A percentile compares a stretch with the other conserved stretches of the same genome.
These are phyloP conservation scores for Cordyceps javanica DNA, from an alignment of 2,329 filamentous ascomycete species.

Conservation along the genomic window DNA sequence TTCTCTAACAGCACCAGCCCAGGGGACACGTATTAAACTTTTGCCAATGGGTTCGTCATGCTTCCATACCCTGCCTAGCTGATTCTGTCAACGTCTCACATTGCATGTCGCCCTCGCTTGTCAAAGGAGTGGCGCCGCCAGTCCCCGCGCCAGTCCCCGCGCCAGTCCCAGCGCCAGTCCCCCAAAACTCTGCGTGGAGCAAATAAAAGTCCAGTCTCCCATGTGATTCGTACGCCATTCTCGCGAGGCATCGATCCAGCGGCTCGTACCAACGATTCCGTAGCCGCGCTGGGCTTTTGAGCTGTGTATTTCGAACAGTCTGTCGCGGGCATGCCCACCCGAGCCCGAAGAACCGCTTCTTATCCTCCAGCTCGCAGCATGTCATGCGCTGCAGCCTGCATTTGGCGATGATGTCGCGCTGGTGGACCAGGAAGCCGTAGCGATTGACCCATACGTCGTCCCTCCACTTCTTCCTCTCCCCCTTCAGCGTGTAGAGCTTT, in stretches of 20 bases:
- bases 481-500: constrained; percentile 6
- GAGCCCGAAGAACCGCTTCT: constrained; percentile 5
- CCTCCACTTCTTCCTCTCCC: constrained; percentile 12
- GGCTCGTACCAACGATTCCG: constrained; percentile 14
- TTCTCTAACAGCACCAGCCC: background rate
- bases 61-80: background rate
- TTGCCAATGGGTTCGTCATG: background rate
- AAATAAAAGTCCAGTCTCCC: background rate
- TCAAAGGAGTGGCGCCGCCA: background rate
- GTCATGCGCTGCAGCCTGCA: constrained; percentile 2
- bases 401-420: constrained; percentile 17
- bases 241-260: constrained; percentile 13
- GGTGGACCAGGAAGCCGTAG: constrained; percentile 19
- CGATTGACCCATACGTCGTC: constrained; percentile 19
- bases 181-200: constrained; percentile 7
- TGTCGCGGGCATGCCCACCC: background rate
- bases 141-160: too few species aligned
- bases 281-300: constrained; percentile 6
- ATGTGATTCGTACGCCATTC: constrained; percentile 3
- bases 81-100: background rate
- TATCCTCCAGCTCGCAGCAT: background rate
- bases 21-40: too few species aligned
- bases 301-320: background rate
- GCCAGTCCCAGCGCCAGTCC: too few species aligned
- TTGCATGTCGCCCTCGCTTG: background rate